phyloP scores from a whole-genome alignment of 805 yeast genomes.

The Saturnispora ahearnii region DNA sequence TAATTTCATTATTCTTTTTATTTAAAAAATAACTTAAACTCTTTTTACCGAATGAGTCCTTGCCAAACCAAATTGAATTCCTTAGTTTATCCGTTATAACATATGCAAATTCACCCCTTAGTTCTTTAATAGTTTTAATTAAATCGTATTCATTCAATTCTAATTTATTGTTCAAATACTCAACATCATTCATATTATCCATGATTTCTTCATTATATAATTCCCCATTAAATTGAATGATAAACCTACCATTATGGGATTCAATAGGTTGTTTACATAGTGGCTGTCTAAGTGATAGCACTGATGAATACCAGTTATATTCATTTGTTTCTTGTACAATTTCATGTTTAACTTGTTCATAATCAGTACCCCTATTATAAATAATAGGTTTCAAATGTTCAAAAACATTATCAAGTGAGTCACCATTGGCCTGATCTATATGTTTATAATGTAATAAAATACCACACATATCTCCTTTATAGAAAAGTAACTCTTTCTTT shows the following conservation, averaged over 20 bases:
- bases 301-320: constrained; percentile 47
- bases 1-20: constrained; percentile 27
- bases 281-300: constrained; percentile 73
- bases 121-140: constrained; percentile 29
- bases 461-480: constrained; percentile 41
- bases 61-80: constrained; percentile 57
- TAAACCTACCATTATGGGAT: constrained; percentile 21
- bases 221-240: constrained; percentile 87
- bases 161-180: constrained; percentile 32
- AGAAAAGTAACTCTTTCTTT: too few species aligned
- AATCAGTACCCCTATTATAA: constrained; percentile 59
- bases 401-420: constrained; percentile 15
- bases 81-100: constrained; percentile 37
- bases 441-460: constrained; percentile 32
- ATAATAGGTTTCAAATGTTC: constrained; percentile 36
- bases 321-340: constrained; percentile 20
- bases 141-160: constrained; percentile 28
- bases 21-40: constrained; percentile 45
- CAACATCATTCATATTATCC: constrained; percentile 50
- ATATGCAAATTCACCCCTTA: constrained; percentile 83
- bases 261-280: constrained; percentile 64
- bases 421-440: neutral
- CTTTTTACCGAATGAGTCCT: constrained; percentile 77
- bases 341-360: constrained; percentile 25
- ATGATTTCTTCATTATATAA: constrained; percentile 54